phyloP scores from a whole-genome alignment of 805 yeast genomes.

The Ogataea ganodermae region DNA sequence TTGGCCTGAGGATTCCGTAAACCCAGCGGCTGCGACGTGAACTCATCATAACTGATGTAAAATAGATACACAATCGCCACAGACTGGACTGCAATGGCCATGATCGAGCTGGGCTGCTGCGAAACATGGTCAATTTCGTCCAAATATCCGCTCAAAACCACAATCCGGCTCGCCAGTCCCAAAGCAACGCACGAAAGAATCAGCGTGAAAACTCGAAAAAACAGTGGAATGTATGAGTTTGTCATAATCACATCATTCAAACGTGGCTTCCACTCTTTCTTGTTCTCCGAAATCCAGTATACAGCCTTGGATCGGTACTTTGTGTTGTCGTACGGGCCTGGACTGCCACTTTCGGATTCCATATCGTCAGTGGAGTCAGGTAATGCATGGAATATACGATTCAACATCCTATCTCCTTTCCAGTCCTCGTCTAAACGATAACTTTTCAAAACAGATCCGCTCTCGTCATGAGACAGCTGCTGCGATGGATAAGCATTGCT shows the following conservation, averaged over 20 bases:
- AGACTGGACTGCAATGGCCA: constrained; percentile 86
- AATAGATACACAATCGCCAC: constrained; percentile 74
- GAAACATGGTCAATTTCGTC: constrained; percentile 44
- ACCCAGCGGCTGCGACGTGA: constrained; percentile 89
- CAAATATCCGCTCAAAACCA: constrained; percentile 38
- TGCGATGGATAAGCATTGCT: constrained; percentile 30
- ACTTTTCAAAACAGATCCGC: constrained; percentile 18
- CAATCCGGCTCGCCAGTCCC: constrained; percentile 68
- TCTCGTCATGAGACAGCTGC: constrained; percentile 30
- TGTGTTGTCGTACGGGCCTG: constrained; percentile 29
- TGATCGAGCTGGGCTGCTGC: constrained; percentile 87
- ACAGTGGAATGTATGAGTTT: constrained; percentile 80
- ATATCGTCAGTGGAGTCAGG: constrained; percentile 18
- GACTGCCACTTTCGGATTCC: constrained; percentile 25
- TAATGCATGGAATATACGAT: constrained; percentile 49
- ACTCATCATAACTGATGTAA: constrained; percentile 89
- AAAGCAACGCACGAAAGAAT: constrained; percentile 66
- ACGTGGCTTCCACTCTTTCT: constrained; percentile 64
- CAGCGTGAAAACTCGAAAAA: constrained; percentile 63
- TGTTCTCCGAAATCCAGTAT: constrained; percentile 65
- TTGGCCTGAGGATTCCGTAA: constrained; percentile 83
- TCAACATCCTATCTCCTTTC: constrained; percentile 72
- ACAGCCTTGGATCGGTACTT: constrained; percentile 58
- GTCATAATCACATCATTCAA: constrained; percentile 60
- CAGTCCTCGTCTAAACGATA: constrained; percentile 51